Percentiles rank a stretch among this genome's conserved stretches.
These are phyloP conservation scores for Leptomonas seymouri DNA, from an alignment of 208 protist genomes.

Conservation along the genomic window DNA sequence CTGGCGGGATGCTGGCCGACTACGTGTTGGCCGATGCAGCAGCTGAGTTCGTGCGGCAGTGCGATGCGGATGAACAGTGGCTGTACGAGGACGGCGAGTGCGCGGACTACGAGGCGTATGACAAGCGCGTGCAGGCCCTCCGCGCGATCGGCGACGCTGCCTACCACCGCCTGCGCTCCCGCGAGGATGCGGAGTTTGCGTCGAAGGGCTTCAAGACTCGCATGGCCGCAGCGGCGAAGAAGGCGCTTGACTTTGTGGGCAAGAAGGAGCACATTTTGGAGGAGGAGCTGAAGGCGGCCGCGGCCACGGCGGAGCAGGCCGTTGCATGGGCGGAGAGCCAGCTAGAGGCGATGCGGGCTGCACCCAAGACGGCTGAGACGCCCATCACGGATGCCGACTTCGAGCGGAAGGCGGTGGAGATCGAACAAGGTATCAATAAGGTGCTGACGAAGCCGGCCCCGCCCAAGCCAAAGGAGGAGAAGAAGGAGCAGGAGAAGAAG, in stretches of 20 bases:
- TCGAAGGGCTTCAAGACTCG: conserved; percentile 45
- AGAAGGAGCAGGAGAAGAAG: conserved; percentile 27
- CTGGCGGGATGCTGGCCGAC: conserved; percentile 67
- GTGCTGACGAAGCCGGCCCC: conserved; percentile 56
- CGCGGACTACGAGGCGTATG: conserved; percentile 69
- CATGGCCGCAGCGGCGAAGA: conserved; percentile 41
- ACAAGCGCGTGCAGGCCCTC: conserved; percentile 69
- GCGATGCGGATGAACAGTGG: conserved; percentile 85
- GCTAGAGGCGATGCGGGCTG: conserved; percentile 41
- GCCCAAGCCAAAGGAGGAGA: conserved; percentile 51
- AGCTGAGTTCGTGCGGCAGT: conserved; percentile 59
- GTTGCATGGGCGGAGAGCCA: conserved; percentile 55
- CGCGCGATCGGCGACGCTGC: conserved; percentile 82
- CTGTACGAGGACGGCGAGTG: conserved; percentile 90
- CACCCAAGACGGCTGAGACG: conserved; percentile 52
- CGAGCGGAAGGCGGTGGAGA: conserved; percentile 42
- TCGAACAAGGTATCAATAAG: conserved; percentile 40
- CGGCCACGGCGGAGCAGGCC: conserved; percentile 59
- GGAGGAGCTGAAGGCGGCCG: conserved; percentile 69
- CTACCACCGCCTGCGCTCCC: conserved; percentile 49
- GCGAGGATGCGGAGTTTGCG: conserved; percentile 72
- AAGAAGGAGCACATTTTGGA: conserved; percentile 79
- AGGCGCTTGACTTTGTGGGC: conserved; percentile 59
- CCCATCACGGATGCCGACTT: conserved; percentile 40
- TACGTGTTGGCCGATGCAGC: conserved; percentile 64